Conservation (phyloP, 2,329 filamentous ascomycete genomes). For the Diplodia mutila region DNA sequence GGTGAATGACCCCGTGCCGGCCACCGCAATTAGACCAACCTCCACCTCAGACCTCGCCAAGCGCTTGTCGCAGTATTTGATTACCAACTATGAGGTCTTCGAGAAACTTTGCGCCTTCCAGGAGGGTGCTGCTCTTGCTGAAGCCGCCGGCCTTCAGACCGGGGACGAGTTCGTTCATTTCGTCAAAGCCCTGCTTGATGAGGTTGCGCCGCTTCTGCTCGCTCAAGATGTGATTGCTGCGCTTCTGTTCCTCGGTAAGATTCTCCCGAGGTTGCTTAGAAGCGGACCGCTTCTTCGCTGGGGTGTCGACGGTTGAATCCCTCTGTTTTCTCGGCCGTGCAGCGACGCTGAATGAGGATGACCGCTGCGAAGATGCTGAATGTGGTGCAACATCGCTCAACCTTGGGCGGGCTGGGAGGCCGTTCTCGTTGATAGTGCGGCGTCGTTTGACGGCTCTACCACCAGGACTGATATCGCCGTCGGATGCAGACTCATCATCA, state of each 20-base stretch:
- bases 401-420: background rate
- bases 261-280: constrained; percentile 51
- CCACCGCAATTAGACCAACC: background rate
- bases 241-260: constrained; percentile 76
- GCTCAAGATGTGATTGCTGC: constrained; percentile 83
- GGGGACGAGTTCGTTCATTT: constrained; percentile 76
- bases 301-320: constrained; percentile 25
- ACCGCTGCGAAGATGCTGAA: constrained; percentile 10
- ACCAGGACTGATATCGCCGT: constrained; percentile 16
- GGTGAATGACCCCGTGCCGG: background rate
- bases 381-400: background rate
- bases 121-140: constrained; percentile 80
- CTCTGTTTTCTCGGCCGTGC: constrained; percentile 34
- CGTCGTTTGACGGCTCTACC: constrained; percentile 18
- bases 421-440: constrained; percentile 20
- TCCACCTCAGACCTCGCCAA: constrained; percentile 23
- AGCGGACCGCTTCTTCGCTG: constrained; percentile 8
- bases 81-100: constrained; percentile 74
- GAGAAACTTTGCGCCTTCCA: constrained; percentile 77
- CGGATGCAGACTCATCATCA: constrained; percentile 20
- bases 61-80: constrained; percentile 9
- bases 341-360: constrained; percentile 22
- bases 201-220: constrained; percentile 84
- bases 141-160: constrained; percentile 63
- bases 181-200: constrained; percentile 81